These are phyloP conservation scores for Leucaena leucocephala DNA, from an alignment of 306 rosid species.

Conservation along the genomic window DNA sequence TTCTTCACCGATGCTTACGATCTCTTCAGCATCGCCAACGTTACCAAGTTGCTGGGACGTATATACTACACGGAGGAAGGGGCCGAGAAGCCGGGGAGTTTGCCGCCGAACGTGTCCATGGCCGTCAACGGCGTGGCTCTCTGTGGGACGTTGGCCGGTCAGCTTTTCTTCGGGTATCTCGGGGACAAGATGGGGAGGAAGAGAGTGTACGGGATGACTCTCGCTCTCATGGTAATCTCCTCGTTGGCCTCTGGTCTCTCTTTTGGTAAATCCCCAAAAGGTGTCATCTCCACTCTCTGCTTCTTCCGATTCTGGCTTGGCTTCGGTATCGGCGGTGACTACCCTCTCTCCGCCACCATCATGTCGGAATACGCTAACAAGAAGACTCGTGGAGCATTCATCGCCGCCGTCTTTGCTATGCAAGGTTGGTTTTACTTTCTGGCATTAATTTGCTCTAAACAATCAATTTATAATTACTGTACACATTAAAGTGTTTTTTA, in stretches of 20 bases:
- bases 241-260: slow-evolving; percentile 54
- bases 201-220: slow-evolving; percentile 52
- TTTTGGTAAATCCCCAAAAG: slow-evolving; percentile 31
- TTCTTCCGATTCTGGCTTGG: slow-evolving; percentile 61
- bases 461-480: too few species aligned
- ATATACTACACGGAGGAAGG: slow-evolving; percentile 36
- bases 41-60: slow-evolving; percentile 57
- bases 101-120: slow-evolving; percentile 46
- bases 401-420: slow-evolving; percentile 54
- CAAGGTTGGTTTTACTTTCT: slow-evolving; percentile 35
- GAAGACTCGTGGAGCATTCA: slow-evolving; percentile 46
- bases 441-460: neutral
- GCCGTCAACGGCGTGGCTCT: slow-evolving; percentile 58
- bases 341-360: slow-evolving; percentile 59
- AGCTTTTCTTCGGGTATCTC: slow-evolving; percentile 48
- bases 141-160: slow-evolving; percentile 46
- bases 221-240: slow-evolving; percentile 43
- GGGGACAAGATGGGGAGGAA: slow-evolving; percentile 56
- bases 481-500: neutral
- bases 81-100: slow-evolving; percentile 40
- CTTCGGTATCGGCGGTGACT: slow-evolving; percentile 58
- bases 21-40: slow-evolving; percentile 53
- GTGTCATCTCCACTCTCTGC: slow-evolving; percentile 52
- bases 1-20: slow-evolving; percentile 58
- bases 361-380: slow-evolving; percentile 57